These are phyloP conservation scores for Peniophora sp. DNA, from an alignment of 1,284 basidiomycete genomes.

Conservation along the genomic window DNA sequence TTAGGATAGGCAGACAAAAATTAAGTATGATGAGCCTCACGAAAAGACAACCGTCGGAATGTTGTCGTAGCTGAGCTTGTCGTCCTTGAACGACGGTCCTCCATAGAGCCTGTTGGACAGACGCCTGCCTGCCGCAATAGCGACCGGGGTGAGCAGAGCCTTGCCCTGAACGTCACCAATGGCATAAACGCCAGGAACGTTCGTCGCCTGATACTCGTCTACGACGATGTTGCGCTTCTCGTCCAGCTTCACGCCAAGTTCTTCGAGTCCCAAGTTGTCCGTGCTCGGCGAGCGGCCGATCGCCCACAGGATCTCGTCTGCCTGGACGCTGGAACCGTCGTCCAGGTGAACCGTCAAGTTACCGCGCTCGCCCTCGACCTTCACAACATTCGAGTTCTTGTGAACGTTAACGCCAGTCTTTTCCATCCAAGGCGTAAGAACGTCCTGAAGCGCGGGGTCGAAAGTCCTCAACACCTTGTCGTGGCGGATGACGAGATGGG, in stretches of 20 bases:
- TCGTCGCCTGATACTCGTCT: constrained; percentile 88
- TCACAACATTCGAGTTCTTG: constrained; percentile 68
- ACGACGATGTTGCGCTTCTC: constrained; percentile 79
- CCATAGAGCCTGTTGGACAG: constrained; percentile 90
- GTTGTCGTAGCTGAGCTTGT: constrained; percentile 86
- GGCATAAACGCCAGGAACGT: constrained; percentile 65
- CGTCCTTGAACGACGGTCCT: constrained; percentile 72
- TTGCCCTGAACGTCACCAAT: constrained; percentile 94
- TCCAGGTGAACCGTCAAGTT: constrained; percentile 66
- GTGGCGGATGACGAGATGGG: constrained; percentile 85
- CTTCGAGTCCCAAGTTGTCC: constrained; percentile 70
- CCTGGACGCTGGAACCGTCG: constrained; percentile 72
- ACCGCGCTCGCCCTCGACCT: constrained; percentile 70
- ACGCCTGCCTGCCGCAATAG: constrained; percentile 91
- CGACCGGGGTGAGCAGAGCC: constrained; percentile 93
- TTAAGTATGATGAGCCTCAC: constrained; percentile 36
- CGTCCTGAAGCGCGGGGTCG: constrained; percentile 83
- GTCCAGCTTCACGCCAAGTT: constrained; percentile 72
- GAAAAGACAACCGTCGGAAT: constrained; percentile 95
- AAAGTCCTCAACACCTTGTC: constrained; percentile 91
- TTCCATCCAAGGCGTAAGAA: constrained; percentile 91
- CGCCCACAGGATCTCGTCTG: constrained; percentile 90
- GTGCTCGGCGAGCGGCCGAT: constrained; percentile 87
- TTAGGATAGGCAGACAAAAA: constrained; percentile 3
- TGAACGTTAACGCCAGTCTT: constrained; percentile 88